A percentile compares a stretch with the other conserved stretches of the same genome.
phyloP scores from a whole-genome alignment of 495 filamentous ascomycete species.

The Aspergillus ellipticus region DNA sequence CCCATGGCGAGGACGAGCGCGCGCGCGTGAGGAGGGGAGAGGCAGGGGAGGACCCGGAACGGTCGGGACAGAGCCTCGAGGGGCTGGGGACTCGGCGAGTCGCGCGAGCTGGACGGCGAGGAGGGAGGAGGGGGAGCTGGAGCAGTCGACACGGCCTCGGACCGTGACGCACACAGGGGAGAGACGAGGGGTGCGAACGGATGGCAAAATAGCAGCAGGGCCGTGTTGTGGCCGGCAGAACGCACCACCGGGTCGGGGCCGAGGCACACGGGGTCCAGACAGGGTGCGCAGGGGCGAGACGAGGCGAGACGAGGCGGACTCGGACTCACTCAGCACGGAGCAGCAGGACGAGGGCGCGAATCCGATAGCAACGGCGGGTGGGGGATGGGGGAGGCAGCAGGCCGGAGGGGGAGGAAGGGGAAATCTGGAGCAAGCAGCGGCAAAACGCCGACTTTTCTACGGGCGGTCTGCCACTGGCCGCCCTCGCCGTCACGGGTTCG shows the following conservation, averaged over 20 bases:
- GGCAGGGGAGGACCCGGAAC: constrained; percentile 11
- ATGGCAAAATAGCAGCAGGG: constrained; percentile 21
- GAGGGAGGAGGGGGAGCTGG: neutral
- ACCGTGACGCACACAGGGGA: constrained; percentile 16
- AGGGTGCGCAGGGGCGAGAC: too few species aligned
- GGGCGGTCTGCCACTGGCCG: constrained; percentile 39
- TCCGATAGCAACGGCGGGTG: constrained; percentile 1
- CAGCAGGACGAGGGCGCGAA: constrained; percentile 1
- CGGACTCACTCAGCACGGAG: constrained; percentile 3
- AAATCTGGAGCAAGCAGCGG: constrained; percentile 24
- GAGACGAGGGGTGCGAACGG: constrained; percentile 7
- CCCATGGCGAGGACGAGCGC: constrained; percentile 53
- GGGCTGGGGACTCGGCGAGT: constrained; percentile 1
- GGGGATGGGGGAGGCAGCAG: neutral
- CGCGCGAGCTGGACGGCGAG: neutral
- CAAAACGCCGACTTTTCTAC: constrained; percentile 38
- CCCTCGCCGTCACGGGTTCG: constrained; percentile 23
- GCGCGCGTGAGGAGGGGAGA: constrained; percentile 2
- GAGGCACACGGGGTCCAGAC: neutral
- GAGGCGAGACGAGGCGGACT: neutral
- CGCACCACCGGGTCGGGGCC: constrained; percentile 9
- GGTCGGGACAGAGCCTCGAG: constrained; percentile 3
- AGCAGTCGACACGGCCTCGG: neutral
- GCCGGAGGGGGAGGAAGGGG: constrained; percentile 17
- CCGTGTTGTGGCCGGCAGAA: constrained; percentile 3